These are phyloP conservation scores for Mariannaea elegans DNA, from an alignment of 2,329 filamentous ascomycete genomes.

Conservation along the genomic window DNA sequence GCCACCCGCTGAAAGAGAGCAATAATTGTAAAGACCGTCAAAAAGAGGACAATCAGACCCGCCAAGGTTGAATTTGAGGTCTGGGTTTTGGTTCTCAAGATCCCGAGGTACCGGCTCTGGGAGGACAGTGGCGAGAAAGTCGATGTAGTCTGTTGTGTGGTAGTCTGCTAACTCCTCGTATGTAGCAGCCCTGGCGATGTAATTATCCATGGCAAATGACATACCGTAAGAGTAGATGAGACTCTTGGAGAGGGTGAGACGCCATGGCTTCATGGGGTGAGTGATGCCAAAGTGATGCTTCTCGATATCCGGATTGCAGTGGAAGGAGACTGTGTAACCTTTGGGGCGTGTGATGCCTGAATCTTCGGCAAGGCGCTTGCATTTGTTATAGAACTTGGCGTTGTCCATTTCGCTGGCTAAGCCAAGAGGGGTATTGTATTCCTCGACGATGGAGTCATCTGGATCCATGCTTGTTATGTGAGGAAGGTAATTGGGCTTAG, in stretches of 20 bases:
- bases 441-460: constrained; percentile 61
- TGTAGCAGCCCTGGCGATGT: constrained; percentile 82
- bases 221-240: constrained; percentile 95
- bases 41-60: constrained; percentile 97
- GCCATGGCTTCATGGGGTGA: constrained; percentile 99
- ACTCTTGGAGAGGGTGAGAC: constrained; percentile 92
- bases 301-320: constrained; percentile 94
- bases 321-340: constrained; percentile 92
- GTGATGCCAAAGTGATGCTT: constrained; percentile 96
- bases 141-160: constrained; percentile 88
- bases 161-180: constrained; percentile 89
- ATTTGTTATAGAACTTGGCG: constrained; percentile 64
- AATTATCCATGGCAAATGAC: constrained; percentile 96
- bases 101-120: constrained; percentile 72
- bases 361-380: constrained; percentile 63
- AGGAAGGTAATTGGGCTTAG: constrained; percentile 68
- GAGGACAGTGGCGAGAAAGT: constrained; percentile 80
- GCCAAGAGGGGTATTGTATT: constrained; percentile 60
- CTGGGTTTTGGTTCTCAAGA: constrained; percentile 69
- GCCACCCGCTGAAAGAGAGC: constrained; percentile 89
- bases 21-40: constrained; percentile 94
- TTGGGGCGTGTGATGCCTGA: constrained; percentile 81
- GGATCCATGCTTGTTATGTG: constrained; percentile 62
- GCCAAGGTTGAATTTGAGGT: constrained; percentile 82
- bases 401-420: constrained; percentile 63